Conservation (phyloP, 495 filamentous ascomycete genomes). For the Penicillium canariense region DNA sequence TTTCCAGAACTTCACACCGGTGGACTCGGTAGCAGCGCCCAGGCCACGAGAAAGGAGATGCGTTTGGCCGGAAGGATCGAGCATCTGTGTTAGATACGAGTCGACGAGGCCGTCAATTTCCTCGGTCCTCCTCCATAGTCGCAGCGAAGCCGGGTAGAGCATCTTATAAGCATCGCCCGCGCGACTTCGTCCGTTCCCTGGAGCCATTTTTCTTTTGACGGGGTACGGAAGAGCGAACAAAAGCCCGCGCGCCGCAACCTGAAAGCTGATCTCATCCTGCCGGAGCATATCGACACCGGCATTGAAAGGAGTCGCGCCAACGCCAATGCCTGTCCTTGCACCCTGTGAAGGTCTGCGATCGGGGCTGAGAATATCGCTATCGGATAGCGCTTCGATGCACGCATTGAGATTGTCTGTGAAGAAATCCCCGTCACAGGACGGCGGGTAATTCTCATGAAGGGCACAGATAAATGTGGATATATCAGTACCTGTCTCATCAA, state of each 20-base stretch:
- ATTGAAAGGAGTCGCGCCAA: conserved; percentile 40
- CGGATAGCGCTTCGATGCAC: conserved; percentile 82
- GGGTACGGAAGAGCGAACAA: conserved; percentile 80
- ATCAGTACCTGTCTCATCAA: conserved; percentile 89
- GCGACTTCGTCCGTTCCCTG: conserved; percentile 25
- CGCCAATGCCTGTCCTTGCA: conserved; percentile 28
- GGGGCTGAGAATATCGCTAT: conserved; percentile 75
- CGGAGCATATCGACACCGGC: conserved; percentile 69
- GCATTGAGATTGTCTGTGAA: conserved; percentile 64
- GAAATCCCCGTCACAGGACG: conserved; percentile 68
- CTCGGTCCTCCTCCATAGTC: conserved; percentile 73
- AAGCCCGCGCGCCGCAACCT: conserved; percentile 79
- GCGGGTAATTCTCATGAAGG: conserved; percentile 89
- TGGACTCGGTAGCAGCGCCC: conserved; percentile 24
- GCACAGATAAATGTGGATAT: conserved; percentile 84
- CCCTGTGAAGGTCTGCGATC: conserved; percentile 30
- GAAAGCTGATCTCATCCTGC: conserved; percentile 90
- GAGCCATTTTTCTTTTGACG: conserved; percentile 61
- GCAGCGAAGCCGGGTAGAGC: conserved; percentile 79
- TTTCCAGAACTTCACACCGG: conserved; percentile 38
- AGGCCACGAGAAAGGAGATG: conserved; percentile 22
- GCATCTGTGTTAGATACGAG: conserved; percentile 53
- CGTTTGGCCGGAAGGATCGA: conserved; percentile 23
- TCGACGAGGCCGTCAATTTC: conserved; percentile 72
- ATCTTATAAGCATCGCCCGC: conserved; percentile 68